A percentile compares a stretch with the other conserved stretches of the same genome.
Conservation (phyloP, 2,329 filamentous ascomycete genomes). For the Trichoderma simmonsii region DNA sequence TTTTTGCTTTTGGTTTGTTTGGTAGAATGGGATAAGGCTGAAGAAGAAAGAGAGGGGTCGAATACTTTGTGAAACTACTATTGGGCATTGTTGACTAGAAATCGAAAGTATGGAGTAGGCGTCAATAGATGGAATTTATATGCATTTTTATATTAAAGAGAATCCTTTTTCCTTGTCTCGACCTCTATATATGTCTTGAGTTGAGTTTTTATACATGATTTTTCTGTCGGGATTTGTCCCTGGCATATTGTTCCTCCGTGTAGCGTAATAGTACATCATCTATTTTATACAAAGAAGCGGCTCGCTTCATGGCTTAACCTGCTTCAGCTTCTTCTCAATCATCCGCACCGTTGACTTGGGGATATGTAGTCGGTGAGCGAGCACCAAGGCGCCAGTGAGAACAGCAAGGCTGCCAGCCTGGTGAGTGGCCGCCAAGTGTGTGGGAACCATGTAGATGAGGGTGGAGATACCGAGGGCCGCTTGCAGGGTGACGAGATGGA, state of each 20-base stretch:
- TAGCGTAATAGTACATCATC: not conserved
- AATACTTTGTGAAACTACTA: not conserved
- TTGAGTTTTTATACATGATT: conserved; percentile 5
- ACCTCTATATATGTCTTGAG: not conserved
- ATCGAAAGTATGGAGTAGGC: conserved; percentile 2
- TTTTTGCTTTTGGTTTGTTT: not conserved
- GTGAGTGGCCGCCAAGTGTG: conserved; percentile 81
- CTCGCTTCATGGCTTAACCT: conserved; percentile 21
- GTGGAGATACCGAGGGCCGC: conserved; percentile 85
- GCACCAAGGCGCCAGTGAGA: conserved; percentile 74
- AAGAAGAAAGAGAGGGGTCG: not conserved
- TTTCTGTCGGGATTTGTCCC: not conserved
- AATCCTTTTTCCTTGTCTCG: not conserved
- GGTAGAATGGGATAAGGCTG: not conserved
- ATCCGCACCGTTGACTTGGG: conserved; percentile 62
- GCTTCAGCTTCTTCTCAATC: conserved; percentile 51
- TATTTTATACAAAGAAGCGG: not conserved
- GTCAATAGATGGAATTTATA: conserved; percentile 3
- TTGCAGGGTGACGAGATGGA: conserved; percentile 80
- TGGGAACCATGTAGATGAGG: conserved; percentile 89
- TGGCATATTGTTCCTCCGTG: not conserved
- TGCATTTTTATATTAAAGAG: not conserved
- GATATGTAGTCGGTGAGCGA: conserved; percentile 74
- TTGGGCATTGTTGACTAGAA: not conserved
- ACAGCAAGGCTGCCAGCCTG: conserved; percentile 87